These are phyloP conservation scores for Eutrema salsugineum DNA, from an alignment of 441 rosid species.

Conservation along the genomic window DNA sequence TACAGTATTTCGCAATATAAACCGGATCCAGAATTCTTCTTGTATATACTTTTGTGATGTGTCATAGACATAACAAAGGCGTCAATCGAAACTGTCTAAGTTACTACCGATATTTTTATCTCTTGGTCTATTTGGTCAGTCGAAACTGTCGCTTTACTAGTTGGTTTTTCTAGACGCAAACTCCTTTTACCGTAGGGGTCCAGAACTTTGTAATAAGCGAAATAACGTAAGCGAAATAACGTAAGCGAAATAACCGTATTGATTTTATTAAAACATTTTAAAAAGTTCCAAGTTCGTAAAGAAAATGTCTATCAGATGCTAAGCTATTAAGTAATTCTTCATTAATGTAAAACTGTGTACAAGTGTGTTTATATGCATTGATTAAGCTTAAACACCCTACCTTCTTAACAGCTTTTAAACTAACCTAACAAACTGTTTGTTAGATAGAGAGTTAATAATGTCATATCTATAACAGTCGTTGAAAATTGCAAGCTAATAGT, in stretches of 20 bases:
- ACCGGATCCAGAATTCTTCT: no score
- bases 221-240: no score
- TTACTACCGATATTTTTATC: no score
- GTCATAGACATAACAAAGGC: no score
- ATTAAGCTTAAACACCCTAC: background rate
- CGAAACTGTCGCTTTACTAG: no score
- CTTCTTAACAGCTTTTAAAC: background rate
- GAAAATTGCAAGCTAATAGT: background rate
- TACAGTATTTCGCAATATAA: background rate
- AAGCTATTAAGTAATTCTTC: background rate
- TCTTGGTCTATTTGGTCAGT: no score
- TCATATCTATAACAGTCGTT: slow-evolving; percentile 5
- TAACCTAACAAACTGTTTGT: slow-evolving; percentile 15
- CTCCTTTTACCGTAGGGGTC: background rate
- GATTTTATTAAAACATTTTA: background rate
- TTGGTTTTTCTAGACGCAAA: no score
- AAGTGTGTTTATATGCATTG: background rate
- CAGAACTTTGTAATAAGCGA: background rate
- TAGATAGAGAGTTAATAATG: background rate
- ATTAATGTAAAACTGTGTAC: background rate
- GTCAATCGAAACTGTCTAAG: no score
- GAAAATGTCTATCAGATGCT: background rate
- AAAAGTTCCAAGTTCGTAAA: background rate
- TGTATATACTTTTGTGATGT: no score
- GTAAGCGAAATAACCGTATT: background rate